These are phyloP conservation scores for Hypomyces rosellus DNA, from an alignment of 2,329 filamentous ascomycete species.

Conservation along the genomic window DNA sequence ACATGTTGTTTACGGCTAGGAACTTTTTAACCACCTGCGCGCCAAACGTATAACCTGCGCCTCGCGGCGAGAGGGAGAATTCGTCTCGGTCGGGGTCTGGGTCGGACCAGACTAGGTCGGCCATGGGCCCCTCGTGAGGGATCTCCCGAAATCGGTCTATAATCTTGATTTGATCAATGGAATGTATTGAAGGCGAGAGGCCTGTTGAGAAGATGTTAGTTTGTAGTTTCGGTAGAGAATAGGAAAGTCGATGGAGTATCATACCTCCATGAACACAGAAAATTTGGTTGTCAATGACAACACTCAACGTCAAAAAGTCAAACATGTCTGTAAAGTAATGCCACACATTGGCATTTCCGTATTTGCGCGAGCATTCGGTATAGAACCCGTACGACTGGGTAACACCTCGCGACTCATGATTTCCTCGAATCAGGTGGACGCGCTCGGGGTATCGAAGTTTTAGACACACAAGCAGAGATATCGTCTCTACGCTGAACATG, in stretches of 20 bases:
- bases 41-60: slow-evolving; percentile 95
- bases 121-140: slow-evolving; percentile 97
- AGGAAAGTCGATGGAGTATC: not conserved
- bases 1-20: slow-evolving; percentile 94
- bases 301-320: slow-evolving; percentile 91
- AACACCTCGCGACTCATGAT: slow-evolving; percentile 95
- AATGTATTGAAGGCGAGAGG: slow-evolving; percentile 85
- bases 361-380: slow-evolving; percentile 95
- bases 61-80: slow-evolving; percentile 87
- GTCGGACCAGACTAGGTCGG: slow-evolving; percentile 98
- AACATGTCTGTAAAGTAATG: slow-evolving; percentile 99
- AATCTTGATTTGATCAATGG: slow-evolving; percentile 98
- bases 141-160: slow-evolving; percentile 99
- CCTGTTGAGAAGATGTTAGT: slow-evolving; percentile 36
- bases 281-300: slow-evolving; percentile 98
- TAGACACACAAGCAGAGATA: slow-evolving; percentile 92
- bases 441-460: slow-evolving; percentile 95
- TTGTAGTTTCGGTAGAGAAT: too few species aligned
- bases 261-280: slow-evolving; percentile 93
- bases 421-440: slow-evolving; percentile 92
- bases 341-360: slow-evolving; percentile 98
- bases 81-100: slow-evolving; percentile 96
- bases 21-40: slow-evolving; percentile 98
- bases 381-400: slow-evolving; percentile 99
- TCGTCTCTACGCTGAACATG: slow-evolving; percentile 98